Evolutionary conservation across 1,284 basidiomycete genomes (phyloP), one percentile per base, ranked within the genome.

Genomic region (Ceratobasidium sp.): DNA sequence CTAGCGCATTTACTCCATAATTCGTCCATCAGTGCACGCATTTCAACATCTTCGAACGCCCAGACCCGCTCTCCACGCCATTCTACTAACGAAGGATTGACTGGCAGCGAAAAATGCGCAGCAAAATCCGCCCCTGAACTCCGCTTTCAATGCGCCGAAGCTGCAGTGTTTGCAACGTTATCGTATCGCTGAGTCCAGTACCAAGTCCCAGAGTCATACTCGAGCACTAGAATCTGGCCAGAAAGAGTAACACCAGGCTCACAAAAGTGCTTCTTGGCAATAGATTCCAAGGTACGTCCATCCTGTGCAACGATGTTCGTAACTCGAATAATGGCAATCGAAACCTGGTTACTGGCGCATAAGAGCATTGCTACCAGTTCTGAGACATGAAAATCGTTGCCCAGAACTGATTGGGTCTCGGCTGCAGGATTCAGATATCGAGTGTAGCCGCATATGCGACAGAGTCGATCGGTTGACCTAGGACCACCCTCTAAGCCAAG

Each of bases 381-480:
- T 13, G 49, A 43, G n/a, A 54, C 43, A 22, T 49, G 62, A 34
- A 64, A 49, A n/a, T 64, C 1, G 13, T 49, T 16, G 11, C 43
- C 62, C 5, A 49, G n/a, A 11, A 49, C 24, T 49, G 46, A 31
- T 1, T 22, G 4, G 7, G 43, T 2, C 0, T 34, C n/a, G 49
- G 62, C 22, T 29, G 43, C 9, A 24, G 64, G 5, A 9, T 39
- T 13, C 13, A 58, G 39, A 39, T 69, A 58, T 13, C 66, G 66
- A 1, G 53, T 69, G 39, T 43, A 69, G 51, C 66, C 66, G 19
- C 66, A 59, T 7, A 69, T 34, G 48, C 66, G 53, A 16, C 66
- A 41, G 1, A 69, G 39, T 11, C 53, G 51, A 39, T 69, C 66
- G 58, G 66, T 69, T 6, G 66, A 69, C 27, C 41, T 58, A 1